A percentile compares a stretch with the other conserved stretches of the same genome.
These are phyloP conservation scores for Boletales sp. DNA, from an alignment of 768 basidiomycete species.

Conservation along the genomic window DNA sequence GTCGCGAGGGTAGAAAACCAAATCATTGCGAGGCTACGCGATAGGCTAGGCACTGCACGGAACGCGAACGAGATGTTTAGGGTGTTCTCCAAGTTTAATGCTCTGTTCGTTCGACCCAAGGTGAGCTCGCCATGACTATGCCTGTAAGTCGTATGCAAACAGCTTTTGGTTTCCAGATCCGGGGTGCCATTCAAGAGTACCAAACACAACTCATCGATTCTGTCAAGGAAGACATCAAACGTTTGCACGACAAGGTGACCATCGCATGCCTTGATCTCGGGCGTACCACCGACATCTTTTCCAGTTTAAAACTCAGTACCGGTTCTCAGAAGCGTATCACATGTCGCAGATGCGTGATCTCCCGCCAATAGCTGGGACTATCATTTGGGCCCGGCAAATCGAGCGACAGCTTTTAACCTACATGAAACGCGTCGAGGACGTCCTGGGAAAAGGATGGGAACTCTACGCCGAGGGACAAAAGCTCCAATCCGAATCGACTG, in stretches of 20 bases:
- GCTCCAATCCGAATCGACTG: slow-evolving; percentile 84
- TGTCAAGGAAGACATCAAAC: slow-evolving; percentile 97
- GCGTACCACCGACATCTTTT: background rate
- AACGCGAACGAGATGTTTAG: slow-evolving; percentile 99
- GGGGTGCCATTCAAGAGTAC: slow-evolving; percentile 98
- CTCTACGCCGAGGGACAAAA: slow-evolving; percentile 99
- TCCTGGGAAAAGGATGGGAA: slow-evolving; percentile 97
- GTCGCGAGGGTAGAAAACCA: slow-evolving; percentile 98
- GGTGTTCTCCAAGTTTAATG: slow-evolving; percentile 98
- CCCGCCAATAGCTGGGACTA: slow-evolving; percentile 96
- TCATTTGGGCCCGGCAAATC: slow-evolving; percentile 99
- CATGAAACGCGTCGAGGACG: slow-evolving; percentile 99
- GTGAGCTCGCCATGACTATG: slow-evolving; percentile 36
- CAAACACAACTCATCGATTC: slow-evolving; percentile 98
- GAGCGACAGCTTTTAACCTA: slow-evolving; percentile 93
- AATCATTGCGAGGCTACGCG: slow-evolving; percentile 90
- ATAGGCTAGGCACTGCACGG: slow-evolving; percentile 88
- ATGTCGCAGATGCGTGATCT: slow-evolving; percentile 99
- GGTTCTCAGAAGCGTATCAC: slow-evolving; percentile 92
- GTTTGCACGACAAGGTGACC: slow-evolving; percentile 82
- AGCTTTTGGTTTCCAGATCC: slow-evolving; percentile 52
- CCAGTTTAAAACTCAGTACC: slow-evolving; percentile 94
- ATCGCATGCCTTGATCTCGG: background rate
- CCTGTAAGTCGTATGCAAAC: background rate
- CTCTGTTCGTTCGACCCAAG: slow-evolving; percentile 93